These are phyloP conservation scores for Fusarium sp. DNA, from an alignment of 2,329 filamentous ascomycete genomes.

Conservation along the genomic window DNA sequence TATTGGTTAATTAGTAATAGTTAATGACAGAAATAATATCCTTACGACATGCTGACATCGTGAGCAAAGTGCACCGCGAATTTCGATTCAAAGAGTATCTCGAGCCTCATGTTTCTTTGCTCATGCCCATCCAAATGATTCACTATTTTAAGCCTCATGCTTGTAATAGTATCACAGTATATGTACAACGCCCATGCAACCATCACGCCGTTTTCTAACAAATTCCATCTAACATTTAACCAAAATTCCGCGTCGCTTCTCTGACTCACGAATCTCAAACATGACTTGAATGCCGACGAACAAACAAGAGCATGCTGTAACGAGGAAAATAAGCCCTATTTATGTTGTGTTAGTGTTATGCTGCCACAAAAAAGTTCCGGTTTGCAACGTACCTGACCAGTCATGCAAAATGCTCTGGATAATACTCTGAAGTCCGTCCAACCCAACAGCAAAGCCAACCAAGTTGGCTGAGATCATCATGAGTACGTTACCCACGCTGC, in stretches of 20 bases:
- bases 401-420: constrained; percentile 80
- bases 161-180: constrained; percentile 32
- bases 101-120: neutral
- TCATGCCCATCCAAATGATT: constrained; percentile 18
- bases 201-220: neutral
- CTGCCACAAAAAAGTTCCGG: neutral
- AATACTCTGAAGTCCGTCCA: constrained; percentile 87
- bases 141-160: neutral
- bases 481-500: constrained; percentile 84
- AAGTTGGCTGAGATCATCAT: constrained; percentile 98
- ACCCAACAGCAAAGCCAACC: constrained; percentile 91
- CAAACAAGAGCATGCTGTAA: constrained; percentile 76
- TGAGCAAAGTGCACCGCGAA: neutral
- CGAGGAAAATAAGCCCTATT: constrained; percentile 77
- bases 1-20: constrained; percentile 17
- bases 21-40: constrained; percentile 6
- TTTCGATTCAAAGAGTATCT: neutral
- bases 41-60: neutral
- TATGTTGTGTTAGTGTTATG: constrained; percentile 40
- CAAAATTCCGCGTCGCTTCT: constrained; percentile 83
- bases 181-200: constrained; percentile 22
- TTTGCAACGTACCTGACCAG: constrained; percentile 69
- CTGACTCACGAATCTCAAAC: constrained; percentile 92
- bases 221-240: constrained; percentile 76
- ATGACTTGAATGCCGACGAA: constrained; percentile 93